Evolutionary conservation across 345 rosid species (phyloP).

Genomic region (Balakata baccata): DNA sequence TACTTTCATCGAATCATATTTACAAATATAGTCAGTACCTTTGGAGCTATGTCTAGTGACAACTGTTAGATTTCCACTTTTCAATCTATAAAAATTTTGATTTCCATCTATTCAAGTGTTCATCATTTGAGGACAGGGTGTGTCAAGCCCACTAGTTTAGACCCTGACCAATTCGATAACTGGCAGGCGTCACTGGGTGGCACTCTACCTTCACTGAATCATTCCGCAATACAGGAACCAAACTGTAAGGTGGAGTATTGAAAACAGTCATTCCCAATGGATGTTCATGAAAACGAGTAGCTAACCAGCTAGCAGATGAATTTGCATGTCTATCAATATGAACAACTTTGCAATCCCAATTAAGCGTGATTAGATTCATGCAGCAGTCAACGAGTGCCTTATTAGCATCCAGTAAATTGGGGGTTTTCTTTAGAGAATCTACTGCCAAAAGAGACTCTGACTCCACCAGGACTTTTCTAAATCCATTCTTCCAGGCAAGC

Average conservation of each 20-base stretch:
- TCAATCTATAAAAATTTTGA: background rate
- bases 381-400: conserved; percentile 33
- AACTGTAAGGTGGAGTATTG: background rate
- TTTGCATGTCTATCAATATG: conserved; percentile 34
- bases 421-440: conserved; percentile 25
- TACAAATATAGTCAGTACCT: background rate
- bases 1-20: background rate
- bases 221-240: background rate
- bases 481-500: conserved; percentile 46
- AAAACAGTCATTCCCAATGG: background rate
- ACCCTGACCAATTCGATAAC: too few relatives aligned
- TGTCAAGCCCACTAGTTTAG: too few relatives aligned
- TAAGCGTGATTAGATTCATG: conserved; percentile 27
- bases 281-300: conserved; percentile 3
- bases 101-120: background rate
- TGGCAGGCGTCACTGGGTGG: too few relatives aligned
- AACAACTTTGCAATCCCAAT: conserved; percentile 45
- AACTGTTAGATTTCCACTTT: background rate
- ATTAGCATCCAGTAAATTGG: conserved; percentile 18
- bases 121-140: background rate
- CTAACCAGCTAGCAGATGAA: conserved; percentile 42
- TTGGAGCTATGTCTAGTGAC: background rate
- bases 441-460: conserved; percentile 29
- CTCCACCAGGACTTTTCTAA: conserved; percentile 39
- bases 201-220: background rate